phyloP scores from a whole-genome alignment of 2,329 filamentous ascomycete genomes.

The Emergomyces orientalis region DNA sequence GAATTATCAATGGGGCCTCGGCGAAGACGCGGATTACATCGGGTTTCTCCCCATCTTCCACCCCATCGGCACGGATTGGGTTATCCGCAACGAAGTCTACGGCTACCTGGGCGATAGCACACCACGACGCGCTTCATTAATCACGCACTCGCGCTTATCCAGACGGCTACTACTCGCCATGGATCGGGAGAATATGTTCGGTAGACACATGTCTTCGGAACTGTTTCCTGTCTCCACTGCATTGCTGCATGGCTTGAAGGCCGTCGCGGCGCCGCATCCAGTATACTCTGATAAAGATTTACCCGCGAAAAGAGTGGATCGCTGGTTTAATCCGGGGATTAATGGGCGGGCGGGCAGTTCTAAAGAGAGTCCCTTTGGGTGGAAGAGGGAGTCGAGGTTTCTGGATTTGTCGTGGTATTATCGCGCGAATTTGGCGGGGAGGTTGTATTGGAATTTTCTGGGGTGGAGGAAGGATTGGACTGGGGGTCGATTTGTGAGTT shows the following conservation, averaged over 20 bases:
- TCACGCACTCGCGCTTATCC: conserved; percentile 65
- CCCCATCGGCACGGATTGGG: conserved; percentile 61
- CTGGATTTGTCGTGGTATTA: conserved; percentile 29
- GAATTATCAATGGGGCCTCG: conserved; percentile 65
- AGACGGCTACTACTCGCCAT: conserved; percentile 63
- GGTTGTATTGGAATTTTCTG: conserved; percentile 25
- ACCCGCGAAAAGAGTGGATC: conserved; percentile 29
- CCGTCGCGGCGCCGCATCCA: conserved; percentile 67
- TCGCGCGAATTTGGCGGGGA: conserved; percentile 25
- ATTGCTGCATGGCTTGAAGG: conserved; percentile 68
- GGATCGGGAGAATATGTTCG: conserved; percentile 65
- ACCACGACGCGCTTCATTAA: conserved; percentile 65
- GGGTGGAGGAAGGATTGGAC: conserved; percentile 24
- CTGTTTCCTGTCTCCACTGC: conserved; percentile 68
- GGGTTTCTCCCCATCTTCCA: conserved; percentile 74
- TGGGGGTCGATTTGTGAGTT: conserved; percentile 13
- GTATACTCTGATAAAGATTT: conserved; percentile 71
- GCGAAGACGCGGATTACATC: conserved; percentile 65
- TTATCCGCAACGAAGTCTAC: conserved; percentile 28
- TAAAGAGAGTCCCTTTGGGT: conserved; percentile 27
- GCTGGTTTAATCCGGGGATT: conserved; percentile 26
- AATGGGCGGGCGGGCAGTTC: conserved; percentile 25
- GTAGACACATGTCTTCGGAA: conserved; percentile 68
- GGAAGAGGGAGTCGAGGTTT: conserved; percentile 27
- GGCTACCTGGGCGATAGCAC: conserved; percentile 46